Percentiles rank a stretch among this genome's conserved stretches.
Conservation (phyloP, 352 stramenopile genomes). For the Salisapilia sapeloensis region DNA sequence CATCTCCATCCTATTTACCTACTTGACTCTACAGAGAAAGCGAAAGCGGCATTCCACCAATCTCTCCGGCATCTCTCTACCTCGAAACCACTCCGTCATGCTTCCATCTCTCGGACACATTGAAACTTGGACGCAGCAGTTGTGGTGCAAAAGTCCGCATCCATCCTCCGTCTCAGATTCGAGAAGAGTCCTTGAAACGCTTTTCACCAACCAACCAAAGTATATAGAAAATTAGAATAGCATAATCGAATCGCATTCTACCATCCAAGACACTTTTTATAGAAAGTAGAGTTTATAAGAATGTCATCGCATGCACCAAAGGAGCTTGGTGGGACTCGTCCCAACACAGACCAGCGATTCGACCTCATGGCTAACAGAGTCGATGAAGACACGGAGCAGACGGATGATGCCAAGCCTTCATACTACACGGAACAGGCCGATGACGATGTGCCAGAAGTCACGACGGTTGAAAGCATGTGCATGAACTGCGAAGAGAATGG, state of each 20-base stretch:
- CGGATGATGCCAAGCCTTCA: conserved; percentile 6
- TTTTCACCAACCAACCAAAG: not conserved
- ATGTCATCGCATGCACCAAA: conserved; percentile 51
- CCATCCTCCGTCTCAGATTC: no score
- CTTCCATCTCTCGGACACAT: no score
- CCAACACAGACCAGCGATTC: conserved; percentile 37
- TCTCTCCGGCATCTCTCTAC: no score
- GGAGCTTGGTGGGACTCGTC: conserved; percentile 30
- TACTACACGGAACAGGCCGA: conserved; percentile 25
- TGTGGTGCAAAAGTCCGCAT: no score
- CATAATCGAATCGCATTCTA: no score
- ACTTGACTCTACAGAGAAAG: no score
- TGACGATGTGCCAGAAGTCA: conserved; percentile 39
- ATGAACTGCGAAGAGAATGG: conserved; percentile 81
- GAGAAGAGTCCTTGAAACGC: not conserved
- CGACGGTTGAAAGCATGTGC: conserved; percentile 68
- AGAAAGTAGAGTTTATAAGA: conserved; percentile 1
- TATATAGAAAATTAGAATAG: no score
- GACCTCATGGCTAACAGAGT: conserved; percentile 12
- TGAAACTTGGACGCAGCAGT: no score
- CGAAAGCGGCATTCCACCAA: no score
- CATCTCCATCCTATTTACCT: no score
- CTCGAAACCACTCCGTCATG: no score
- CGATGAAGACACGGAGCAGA: conserved; percentile 2
- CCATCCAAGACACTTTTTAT: not conserved